These are phyloP conservation scores for Coelastrella sp. DNA, from an alignment of 139 green algal species.

Conservation along the genomic window DNA sequence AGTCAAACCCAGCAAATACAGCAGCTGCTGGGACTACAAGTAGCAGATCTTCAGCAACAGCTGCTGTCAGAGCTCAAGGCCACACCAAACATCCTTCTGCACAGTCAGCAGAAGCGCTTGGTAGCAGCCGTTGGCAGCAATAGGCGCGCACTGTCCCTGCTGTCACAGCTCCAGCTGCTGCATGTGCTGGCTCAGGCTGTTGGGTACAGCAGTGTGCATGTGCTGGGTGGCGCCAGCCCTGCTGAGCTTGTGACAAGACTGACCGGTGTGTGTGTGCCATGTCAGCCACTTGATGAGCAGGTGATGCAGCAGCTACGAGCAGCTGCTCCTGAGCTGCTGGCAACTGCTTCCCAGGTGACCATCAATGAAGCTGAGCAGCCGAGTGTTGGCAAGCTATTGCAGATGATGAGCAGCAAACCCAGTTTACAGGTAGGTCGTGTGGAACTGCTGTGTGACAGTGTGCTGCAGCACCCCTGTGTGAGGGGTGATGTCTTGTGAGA, in stretches of 20 bases:
- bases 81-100: not conserved
- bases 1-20: slow-evolving; percentile 17
- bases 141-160: not conserved
- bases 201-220: slow-evolving; percentile 18
- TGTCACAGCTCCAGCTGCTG: slow-evolving; percentile 36
- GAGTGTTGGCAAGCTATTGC: slow-evolving; percentile 2
- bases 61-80: not conserved
- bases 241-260: not conserved
- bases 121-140: not conserved
- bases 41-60: not conserved
- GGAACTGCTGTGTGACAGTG: too few relatives aligned
- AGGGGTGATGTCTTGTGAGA: too few relatives aligned
- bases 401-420: slow-evolving; percentile 31
- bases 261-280: not conserved
- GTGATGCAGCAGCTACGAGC: slow-evolving; percentile 13
- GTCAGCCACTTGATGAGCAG: not conserved
- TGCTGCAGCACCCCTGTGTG: too few relatives aligned
- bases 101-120: not conserved
- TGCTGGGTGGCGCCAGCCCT: not conserved
- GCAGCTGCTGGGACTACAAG: slow-evolving; percentile 7
- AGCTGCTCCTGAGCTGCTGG: slow-evolving; percentile 13
- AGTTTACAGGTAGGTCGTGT: slow-evolving; percentile 5
- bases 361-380: not conserved
- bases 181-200: not conserved
- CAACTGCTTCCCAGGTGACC: slow-evolving; percentile 6